phyloP scores from a whole-genome alignment of 2,329 filamentous ascomycete species.

The Capronia americana region DNA sequence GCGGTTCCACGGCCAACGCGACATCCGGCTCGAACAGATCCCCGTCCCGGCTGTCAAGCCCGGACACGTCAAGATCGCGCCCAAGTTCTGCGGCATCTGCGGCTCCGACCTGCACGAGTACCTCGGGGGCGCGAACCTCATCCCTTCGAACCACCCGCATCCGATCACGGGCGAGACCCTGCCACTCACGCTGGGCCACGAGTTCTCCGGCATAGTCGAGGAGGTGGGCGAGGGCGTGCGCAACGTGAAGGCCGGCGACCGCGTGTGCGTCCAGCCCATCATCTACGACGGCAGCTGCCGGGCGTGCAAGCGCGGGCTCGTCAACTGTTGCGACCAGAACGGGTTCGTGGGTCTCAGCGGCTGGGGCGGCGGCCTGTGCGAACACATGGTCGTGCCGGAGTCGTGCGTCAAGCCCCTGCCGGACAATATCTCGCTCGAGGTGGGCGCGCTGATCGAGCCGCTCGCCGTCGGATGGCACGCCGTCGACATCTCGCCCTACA shows the following conservation, averaged over 20 bases:
- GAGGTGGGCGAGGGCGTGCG: slow-evolving; percentile 59
- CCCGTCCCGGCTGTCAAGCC: slow-evolving; percentile 48
- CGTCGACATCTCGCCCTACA: slow-evolving; percentile 57
- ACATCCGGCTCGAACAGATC: slow-evolving; percentile 53
- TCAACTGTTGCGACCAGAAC: slow-evolving; percentile 62
- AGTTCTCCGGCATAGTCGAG: slow-evolving; percentile 60
- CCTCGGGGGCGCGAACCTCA: slow-evolving; percentile 55
- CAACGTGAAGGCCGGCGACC: slow-evolving; percentile 56
- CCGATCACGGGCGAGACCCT: slow-evolving; percentile 60
- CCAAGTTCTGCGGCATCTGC: slow-evolving; percentile 44
- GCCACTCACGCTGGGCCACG: slow-evolving; percentile 61
- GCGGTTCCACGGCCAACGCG: slow-evolving; percentile 53
- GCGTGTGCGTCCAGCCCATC: slow-evolving; percentile 60
- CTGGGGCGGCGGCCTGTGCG: slow-evolving; percentile 60
- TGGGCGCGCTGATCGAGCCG: slow-evolving; percentile 62
- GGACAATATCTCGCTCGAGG: slow-evolving; percentile 59
- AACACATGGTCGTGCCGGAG: slow-evolving; percentile 58
- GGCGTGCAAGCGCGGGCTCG: slow-evolving; percentile 58
- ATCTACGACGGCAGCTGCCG: slow-evolving; percentile 62
- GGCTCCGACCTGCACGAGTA: slow-evolving; percentile 55
- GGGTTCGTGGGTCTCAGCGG: slow-evolving; percentile 60
- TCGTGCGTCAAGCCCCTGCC: slow-evolving; percentile 56
- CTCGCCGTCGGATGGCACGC: slow-evolving; percentile 64
- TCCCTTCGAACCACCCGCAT: slow-evolving; percentile 56
- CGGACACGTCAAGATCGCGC: slow-evolving; percentile 50